These are phyloP conservation scores for Penicillium antarcticum DNA, from an alignment of 495 filamentous ascomycete species.

Conservation along the genomic window DNA sequence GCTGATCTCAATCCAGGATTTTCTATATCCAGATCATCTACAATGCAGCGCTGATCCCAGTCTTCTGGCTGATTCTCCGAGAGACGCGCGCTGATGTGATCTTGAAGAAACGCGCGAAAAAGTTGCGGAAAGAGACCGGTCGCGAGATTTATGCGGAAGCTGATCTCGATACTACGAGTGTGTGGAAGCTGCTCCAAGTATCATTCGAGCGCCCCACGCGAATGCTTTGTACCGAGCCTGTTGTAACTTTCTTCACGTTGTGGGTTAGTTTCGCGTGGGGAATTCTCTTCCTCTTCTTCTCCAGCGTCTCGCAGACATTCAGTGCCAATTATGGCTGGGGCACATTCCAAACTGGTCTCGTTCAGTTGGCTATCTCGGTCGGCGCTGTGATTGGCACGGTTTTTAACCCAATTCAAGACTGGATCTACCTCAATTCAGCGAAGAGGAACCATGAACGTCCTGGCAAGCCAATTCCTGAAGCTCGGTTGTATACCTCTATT, in stretches of 20 bases:
- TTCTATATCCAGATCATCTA: constrained; percentile 53
- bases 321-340: constrained; percentile 34
- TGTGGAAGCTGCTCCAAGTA: constrained; percentile 24
- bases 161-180: constrained; percentile 26
- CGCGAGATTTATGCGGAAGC: constrained; percentile 34
- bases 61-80: constrained; percentile 41
- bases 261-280: constrained; percentile 53
- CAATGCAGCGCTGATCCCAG: constrained; percentile 37
- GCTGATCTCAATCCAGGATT: constrained; percentile 29
- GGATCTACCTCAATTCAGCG: constrained; percentile 34
- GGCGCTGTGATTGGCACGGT: constrained; percentile 41
- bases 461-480: constrained; percentile 36
- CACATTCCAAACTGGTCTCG: constrained; percentile 30
- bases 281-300: constrained; percentile 48
- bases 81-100: constrained; percentile 50
- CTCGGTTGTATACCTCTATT: constrained; percentile 36
- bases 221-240: constrained; percentile 53
- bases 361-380: constrained; percentile 42
- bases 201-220: constrained; percentile 44
- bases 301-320: constrained; percentile 39
- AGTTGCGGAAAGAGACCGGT: constrained; percentile 61
- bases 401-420: constrained; percentile 41
- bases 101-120: constrained; percentile 58
- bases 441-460: constrained; percentile 24
- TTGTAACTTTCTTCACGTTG: constrained; percentile 50